Evolutionary conservation across 2,329 filamentous ascomycete genomes (phyloP).

Genomic region (Aspergillus ibericus): DNA sequence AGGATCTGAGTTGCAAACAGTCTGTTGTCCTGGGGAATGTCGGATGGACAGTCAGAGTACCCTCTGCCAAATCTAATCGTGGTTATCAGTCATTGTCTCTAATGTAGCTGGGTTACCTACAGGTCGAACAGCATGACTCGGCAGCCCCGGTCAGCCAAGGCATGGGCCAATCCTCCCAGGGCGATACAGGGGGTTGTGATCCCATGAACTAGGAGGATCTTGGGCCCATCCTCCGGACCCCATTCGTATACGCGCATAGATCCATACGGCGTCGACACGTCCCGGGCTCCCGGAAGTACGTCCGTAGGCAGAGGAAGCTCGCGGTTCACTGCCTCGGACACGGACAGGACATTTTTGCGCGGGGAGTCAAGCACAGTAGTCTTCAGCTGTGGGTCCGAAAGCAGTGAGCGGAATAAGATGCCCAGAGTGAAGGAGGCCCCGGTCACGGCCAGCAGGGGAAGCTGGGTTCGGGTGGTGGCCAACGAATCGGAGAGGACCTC

Average conservation of each 20-base stretch:
- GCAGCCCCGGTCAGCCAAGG: constrained; percentile 65
- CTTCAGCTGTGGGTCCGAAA: constrained; percentile 17
- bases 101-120: constrained; percentile 29
- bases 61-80: constrained; percentile 61
- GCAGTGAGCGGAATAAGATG: constrained; percentile 31
- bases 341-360: constrained; percentile 29
- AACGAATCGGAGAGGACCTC: constrained; percentile 36
- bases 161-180: constrained; percentile 64
- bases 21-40: constrained; percentile 69
- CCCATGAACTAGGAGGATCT: constrained; percentile 75
- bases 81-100: background rate
- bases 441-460: constrained; percentile 36
- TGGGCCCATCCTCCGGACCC: constrained; percentile 69
- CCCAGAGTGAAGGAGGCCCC: constrained; percentile 38
- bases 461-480: constrained; percentile 29
- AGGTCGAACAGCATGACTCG: constrained; percentile 76
- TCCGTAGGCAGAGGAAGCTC: constrained; percentile 66
- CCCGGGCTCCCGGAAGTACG: constrained; percentile 61
- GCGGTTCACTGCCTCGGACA: constrained; percentile 39
- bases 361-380: constrained; percentile 37
- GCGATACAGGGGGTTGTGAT: constrained; percentile 76
- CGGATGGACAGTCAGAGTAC: constrained; percentile 68
- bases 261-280: constrained; percentile 65
- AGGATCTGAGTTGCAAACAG: constrained; percentile 74
- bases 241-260: constrained; percentile 75